Evolutionary conservation across 768 basidiomycete species (phyloP), one percentile per base, ranked within the genome.

Genomic region (Panellus pusillus): DNA sequence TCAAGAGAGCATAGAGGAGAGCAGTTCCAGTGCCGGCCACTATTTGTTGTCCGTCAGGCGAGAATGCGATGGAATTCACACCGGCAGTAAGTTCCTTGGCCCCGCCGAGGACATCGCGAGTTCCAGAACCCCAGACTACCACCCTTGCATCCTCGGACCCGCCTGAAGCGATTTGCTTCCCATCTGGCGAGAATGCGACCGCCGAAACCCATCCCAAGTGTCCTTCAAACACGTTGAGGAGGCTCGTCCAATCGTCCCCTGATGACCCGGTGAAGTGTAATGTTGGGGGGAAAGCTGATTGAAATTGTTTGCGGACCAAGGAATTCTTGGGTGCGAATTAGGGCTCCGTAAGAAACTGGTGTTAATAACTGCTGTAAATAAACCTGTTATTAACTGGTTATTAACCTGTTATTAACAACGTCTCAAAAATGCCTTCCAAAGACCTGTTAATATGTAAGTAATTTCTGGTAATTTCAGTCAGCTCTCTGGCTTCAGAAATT

Each of bases 131-230:
- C 42, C 42, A 43, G 20, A 43, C 19, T 18, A 18, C 12, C 42
- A 43, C 42, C 18, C 9, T 43, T 19, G 9, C 18, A 43, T 43
- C 42, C 20, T 18, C 18, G 18, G 42, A 18, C 9, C 42, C 42
- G 2, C 52, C 45, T 2, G 52, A 47, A 5, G 18, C 52, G 19
- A 53, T 47, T 38, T 4, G 44, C 20, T 9, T 17, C 8, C 52
- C 45, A 36, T 53, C 52, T 3, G 44, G 52, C 6, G 52, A 46
- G 37, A 45, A 52, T 5, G 36, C 37, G 4, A 52, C 50, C 3
- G 44, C 44, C 15, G 2, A 9, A 9, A 53, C 39, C 6, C 12
- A 11, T 7, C 11, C 37, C 0, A 14, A 41, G 15, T 53, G 52
- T 9, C 45, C 52, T 15, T 14, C 11, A 39, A 53, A 18, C 3